A percentile compares a stretch with the other conserved stretches of the same genome.
phyloP scores from a whole-genome alignment of 2,329 filamentous ascomycete species.

The Anthostomella pinea region DNA sequence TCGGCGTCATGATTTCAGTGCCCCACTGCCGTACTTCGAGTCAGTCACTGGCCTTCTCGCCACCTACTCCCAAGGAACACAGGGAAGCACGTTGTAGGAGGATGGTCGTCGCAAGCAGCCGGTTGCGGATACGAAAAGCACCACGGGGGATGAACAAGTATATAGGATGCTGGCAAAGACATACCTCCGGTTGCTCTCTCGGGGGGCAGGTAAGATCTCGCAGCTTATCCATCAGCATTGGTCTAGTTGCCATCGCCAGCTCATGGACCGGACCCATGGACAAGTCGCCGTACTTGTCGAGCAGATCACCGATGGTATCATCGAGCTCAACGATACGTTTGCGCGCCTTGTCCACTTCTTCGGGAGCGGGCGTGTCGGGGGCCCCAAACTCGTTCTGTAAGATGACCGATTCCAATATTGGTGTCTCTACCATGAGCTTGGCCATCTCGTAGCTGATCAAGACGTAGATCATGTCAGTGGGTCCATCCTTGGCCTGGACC shows the following conservation, averaged over 20 bases:
- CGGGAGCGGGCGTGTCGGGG: constrained; percentile 21
- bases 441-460: constrained; percentile 50
- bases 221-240: constrained; percentile 49
- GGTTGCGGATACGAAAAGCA: no score
- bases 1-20: constrained; percentile 45
- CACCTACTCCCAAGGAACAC: neutral
- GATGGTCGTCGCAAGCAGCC: no score
- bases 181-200: constrained; percentile 39
- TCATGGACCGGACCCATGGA: constrained; percentile 51
- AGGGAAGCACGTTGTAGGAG: no score
- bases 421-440: constrained; percentile 46
- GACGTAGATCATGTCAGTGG: constrained; percentile 60
- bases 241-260: constrained; percentile 46
- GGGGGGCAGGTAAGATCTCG: constrained; percentile 46
- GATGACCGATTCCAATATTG: constrained; percentile 49
- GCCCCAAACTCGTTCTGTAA: constrained; percentile 41
- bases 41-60: constrained; percentile 2
- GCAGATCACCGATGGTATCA: constrained; percentile 41
- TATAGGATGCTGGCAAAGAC: constrained; percentile 1
- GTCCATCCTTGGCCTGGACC: constrained; percentile 50
- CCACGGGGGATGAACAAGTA: neutral
- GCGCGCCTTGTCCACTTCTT: constrained; percentile 41
- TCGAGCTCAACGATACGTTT: constrained; percentile 42
- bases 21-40: constrained; percentile 35
- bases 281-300: constrained; percentile 50